These are phyloP conservation scores for Rhazya stricta DNA, from an alignment of 257 asterid genomes.

Conservation along the genomic window DNA sequence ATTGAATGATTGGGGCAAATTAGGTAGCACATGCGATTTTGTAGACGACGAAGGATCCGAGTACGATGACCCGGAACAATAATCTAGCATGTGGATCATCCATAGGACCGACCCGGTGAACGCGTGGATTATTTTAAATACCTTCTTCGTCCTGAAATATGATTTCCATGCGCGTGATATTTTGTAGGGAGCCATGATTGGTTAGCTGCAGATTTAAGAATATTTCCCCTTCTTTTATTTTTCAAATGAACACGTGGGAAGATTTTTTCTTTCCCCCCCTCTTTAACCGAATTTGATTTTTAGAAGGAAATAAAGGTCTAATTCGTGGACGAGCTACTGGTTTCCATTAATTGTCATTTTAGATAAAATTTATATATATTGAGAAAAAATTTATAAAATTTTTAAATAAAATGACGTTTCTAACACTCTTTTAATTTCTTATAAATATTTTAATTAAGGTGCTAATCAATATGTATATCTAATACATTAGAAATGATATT, in stretches of 20 bases:
- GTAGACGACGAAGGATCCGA: conserved; percentile 48
- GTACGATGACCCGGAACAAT: conserved; percentile 30
- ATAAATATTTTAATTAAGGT: too few relatives aligned
- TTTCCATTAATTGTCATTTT: too few relatives aligned
- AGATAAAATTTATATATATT: too few relatives aligned
- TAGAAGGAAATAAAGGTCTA: too few relatives aligned
- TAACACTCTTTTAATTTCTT: too few relatives aligned
- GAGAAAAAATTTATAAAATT: too few relatives aligned
- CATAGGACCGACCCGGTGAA: conserved; percentile 7
- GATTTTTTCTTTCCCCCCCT: too few relatives aligned
- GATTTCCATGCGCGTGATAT: not conserved
- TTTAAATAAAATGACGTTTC: too few relatives aligned
- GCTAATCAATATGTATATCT: too few relatives aligned
- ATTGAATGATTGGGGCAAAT: conserved; percentile 27
- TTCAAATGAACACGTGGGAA: not conserved
- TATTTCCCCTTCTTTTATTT: not conserved
- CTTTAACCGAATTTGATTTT: too few relatives aligned
- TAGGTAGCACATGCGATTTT: conserved; percentile 32
- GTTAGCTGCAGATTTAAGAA: not conserved
- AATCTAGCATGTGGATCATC: conserved; percentile 31
- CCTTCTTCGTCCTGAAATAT: not conserved
- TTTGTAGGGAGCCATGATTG: not conserved
- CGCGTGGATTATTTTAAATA: conserved; percentile 7
- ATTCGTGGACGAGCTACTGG: too few relatives aligned
- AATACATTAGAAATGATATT: too few relatives aligned